Percentiles rank a stretch among this genome's conserved stretches.
Conservation (phyloP, 768 basidiomycete genomes). For the Leccinellum rugosiceps region DNA sequence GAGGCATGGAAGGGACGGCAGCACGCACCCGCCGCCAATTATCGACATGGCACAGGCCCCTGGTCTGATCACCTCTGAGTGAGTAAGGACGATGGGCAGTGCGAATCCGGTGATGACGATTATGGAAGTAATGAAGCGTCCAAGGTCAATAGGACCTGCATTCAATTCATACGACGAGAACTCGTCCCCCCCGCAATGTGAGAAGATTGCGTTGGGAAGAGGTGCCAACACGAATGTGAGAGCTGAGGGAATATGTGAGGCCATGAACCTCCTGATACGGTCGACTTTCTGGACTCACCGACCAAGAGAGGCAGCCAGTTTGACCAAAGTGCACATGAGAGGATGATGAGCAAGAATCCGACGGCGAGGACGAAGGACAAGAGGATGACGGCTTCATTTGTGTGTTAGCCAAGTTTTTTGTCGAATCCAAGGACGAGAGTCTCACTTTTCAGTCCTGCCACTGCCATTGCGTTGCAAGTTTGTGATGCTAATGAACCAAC, state of each 20-base stretch:
- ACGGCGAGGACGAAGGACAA: constrained; percentile 96
- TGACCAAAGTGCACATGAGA: constrained; percentile 91
- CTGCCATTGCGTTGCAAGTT: constrained; percentile 45
- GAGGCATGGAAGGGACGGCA: constrained; percentile 1
- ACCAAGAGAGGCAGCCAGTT: constrained; percentile 98
- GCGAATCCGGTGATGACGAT: constrained; percentile 94
- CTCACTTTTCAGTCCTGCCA: constrained; percentile 71
- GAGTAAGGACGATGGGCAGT: constrained; percentile 86
- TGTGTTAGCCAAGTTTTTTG: background rate
- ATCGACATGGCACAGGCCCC: constrained; percentile 94
- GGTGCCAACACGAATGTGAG: constrained; percentile 94
- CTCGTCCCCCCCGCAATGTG: constrained; percentile 91
- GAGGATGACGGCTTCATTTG: constrained; percentile 78
- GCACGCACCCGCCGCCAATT: constrained; percentile 74
- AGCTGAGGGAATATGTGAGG: constrained; percentile 44
- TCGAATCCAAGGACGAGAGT: background rate
- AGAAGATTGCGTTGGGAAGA: constrained; percentile 89
- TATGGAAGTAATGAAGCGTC: constrained; percentile 88
- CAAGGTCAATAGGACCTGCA: constrained; percentile 78
- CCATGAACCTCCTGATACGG: background rate
- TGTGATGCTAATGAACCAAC: background rate
- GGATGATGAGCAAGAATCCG: constrained; percentile 97
- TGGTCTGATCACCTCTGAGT: constrained; percentile 81
- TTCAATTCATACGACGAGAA: constrained; percentile 74
- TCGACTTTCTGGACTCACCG: constrained; percentile 52